Evolutionary conservation across 129 eudicot genomes (phyloP).

Genomic region (Flaveria brownii): DNA sequence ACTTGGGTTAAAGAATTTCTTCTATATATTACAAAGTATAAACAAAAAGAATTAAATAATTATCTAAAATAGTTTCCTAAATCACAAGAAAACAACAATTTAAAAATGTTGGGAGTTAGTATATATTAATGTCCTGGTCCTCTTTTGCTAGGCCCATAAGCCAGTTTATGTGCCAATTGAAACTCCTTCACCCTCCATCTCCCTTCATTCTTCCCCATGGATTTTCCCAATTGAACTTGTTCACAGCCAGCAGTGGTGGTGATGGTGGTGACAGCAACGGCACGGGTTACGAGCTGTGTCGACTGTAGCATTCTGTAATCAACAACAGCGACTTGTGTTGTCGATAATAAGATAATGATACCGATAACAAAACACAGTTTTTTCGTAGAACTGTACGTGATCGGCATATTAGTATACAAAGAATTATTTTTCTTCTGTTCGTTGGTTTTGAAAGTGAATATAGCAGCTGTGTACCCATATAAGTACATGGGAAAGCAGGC

Average conservation of each 20-base stretch:
- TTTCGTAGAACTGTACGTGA: neutral
- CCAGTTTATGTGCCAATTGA: too few species aligned
- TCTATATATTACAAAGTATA: neutral
- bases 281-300: neutral
- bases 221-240: neutral
- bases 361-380: neutral
- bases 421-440: neutral
- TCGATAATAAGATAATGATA: neutral
- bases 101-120: neutral
- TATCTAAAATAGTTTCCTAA: neutral
- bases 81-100: neutral
- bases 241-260: neutral
- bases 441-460: neutral
- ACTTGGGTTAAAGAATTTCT: too few species aligned
- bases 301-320: neutral
- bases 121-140: too few species aligned
- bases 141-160: too few species aligned
- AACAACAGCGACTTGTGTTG: neutral
- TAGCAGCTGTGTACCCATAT: neutral
- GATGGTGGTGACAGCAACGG: neutral
- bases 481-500: neutral
- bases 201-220: neutral
- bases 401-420: neutral
- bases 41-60: neutral
- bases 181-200: neutral